Conservation (phyloP, 495 filamentous ascomycete species). For the Annulohypoxylon bovei region DNA sequence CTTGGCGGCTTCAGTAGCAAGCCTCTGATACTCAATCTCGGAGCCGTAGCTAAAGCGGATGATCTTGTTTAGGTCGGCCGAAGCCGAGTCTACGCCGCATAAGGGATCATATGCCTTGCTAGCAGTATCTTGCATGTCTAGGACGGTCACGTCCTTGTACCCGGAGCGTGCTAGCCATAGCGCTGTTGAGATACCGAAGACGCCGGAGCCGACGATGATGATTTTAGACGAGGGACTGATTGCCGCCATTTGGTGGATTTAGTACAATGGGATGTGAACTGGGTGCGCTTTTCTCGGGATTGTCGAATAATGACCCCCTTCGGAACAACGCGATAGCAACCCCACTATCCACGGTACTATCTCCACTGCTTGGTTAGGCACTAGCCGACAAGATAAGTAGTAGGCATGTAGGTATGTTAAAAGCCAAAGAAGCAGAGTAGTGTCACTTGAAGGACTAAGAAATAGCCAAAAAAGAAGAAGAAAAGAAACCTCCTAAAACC, state of each 20-base stretch:
- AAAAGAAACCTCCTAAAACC: too few species aligned
- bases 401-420: neutral
- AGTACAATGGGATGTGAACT: too few species aligned
- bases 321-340: constrained; percentile 5
- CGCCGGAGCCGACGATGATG: constrained; percentile 57
- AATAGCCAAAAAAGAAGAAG: neutral
- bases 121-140: constrained; percentile 53
- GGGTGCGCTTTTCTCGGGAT: neutral
- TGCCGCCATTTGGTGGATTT: constrained; percentile 7
- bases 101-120: constrained; percentile 28
- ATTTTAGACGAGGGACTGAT: constrained; percentile 42
- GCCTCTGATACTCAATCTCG: constrained; percentile 54
- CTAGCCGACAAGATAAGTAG: neutral
- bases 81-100: constrained; percentile 35
- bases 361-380: neutral
- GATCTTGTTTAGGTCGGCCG: constrained; percentile 57
- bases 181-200: constrained; percentile 56
- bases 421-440: neutral
- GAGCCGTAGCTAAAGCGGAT: constrained; percentile 55
- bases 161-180: constrained; percentile 54
- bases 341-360: constrained; percentile 14
- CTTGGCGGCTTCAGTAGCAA: constrained; percentile 52
- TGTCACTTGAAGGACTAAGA: neutral
- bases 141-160: constrained; percentile 53
- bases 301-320: neutral